A percentile compares a stretch with the other conserved stretches of the same genome.
Conservation (phyloP, 495 filamentous ascomycete genomes). For the Xylaria castorea region DNA sequence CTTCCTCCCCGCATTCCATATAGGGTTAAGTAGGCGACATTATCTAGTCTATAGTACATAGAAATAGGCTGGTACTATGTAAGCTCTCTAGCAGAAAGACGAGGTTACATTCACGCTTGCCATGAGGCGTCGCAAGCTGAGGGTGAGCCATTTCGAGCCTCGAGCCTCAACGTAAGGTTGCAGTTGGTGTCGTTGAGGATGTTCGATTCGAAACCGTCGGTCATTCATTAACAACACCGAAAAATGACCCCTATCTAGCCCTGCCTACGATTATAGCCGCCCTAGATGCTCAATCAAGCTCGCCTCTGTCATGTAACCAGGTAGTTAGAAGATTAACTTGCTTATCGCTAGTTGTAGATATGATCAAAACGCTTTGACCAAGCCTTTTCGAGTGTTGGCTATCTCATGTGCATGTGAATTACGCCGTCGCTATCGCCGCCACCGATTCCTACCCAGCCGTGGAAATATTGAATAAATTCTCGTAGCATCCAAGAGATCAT, state of each 20-base stretch:
- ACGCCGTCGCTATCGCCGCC: not conserved
- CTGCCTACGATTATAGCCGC: not conserved
- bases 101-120: conserved; percentile 24
- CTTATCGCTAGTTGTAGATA: not conserved
- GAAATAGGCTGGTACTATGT: too few species aligned
- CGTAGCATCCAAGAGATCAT: not conserved
- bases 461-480: not conserved
- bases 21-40: not conserved
- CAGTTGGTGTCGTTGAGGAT: not conserved
- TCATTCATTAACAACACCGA: not conserved
- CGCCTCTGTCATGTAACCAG: not conserved
- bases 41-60: too few species aligned
- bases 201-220: not conserved
- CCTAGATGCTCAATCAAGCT: not conserved
- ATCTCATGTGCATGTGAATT: not conserved
- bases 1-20: conserved; percentile 17
- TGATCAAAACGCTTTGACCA: not conserved
- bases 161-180: conserved; percentile 24
- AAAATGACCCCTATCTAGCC: not conserved
- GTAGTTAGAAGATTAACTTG: not conserved
- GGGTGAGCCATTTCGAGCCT: not conserved
- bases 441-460: not conserved
- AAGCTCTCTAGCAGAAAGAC: conserved; percentile 9
- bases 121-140: conserved; percentile 18
- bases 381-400: not conserved